These are phyloP conservation scores for Lactarius sanguifluus DNA, from an alignment of 768 basidiomycete species.

Conservation along the genomic window DNA sequence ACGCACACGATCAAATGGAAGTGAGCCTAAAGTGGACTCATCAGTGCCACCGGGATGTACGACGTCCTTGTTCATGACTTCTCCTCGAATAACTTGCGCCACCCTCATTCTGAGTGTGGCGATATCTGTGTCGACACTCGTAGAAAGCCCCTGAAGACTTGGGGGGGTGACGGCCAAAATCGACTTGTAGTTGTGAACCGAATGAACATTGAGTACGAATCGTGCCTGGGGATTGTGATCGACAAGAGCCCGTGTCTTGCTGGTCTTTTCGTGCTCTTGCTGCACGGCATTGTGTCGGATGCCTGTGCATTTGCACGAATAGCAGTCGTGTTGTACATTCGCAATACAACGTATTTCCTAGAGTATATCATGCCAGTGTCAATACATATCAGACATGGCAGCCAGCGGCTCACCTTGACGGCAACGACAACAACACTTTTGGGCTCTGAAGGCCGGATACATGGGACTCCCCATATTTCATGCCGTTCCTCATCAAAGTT, in stretches of 20 bases:
- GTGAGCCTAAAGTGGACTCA: neutral
- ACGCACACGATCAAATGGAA: neutral
- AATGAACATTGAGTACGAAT: neutral
- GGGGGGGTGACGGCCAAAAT: neutral
- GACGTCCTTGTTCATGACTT: neutral
- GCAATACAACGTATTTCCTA: neutral
- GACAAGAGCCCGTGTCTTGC: neutral
- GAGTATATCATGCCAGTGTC: neutral
- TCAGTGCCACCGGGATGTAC: neutral
- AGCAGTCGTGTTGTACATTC: neutral
- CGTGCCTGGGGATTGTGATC: neutral
- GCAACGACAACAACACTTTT: neutral
- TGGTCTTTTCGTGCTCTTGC: neutral
- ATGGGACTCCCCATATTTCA: neutral
- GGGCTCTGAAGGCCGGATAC: neutral
- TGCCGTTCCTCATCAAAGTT: neutral
- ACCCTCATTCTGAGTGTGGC: neutral
- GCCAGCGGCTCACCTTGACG: neutral
- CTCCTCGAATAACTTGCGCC: neutral
- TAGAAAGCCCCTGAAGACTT: neutral
- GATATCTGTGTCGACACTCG: neutral
- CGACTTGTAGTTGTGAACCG: neutral
- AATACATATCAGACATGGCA: neutral
- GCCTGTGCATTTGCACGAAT: neutral
- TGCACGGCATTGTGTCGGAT: neutral